phyloP scores from a whole-genome alignment of 106 monocot species.

The Gastrodia elata region DNA sequence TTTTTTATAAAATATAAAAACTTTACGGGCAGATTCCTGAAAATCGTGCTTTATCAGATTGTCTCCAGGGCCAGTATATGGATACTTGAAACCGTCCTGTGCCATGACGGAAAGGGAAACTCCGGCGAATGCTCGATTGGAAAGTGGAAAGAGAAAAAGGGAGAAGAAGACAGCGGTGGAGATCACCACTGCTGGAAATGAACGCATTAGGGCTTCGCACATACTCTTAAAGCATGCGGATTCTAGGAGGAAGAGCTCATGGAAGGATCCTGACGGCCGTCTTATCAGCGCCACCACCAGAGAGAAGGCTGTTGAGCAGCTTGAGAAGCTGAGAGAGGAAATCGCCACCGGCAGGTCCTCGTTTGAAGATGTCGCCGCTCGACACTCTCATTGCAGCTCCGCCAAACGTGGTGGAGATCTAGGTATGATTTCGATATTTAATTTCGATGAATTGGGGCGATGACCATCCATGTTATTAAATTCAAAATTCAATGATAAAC shows the following conservation, averaged over 20 bases:
- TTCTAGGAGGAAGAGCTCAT: slow-evolving; percentile 56
- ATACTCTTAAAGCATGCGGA: slow-evolving; percentile 65
- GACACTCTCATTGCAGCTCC: slow-evolving; percentile 72
- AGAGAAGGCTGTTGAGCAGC: slow-evolving; percentile 34
- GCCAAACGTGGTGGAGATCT: slow-evolving; percentile 80
- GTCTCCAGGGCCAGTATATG: no score
- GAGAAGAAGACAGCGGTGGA: slow-evolving; percentile 1
- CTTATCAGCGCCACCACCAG: slow-evolving; percentile 38
- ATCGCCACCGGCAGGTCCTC: slow-evolving; percentile 30
- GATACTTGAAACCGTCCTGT: not conserved
- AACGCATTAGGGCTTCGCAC: slow-evolving; percentile 49
- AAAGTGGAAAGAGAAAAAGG: slow-evolving; percentile 6
- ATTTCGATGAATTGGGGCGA: not conserved
- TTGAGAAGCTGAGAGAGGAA: slow-evolving; percentile 32
- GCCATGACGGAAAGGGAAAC: not conserved
- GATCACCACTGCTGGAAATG: slow-evolving; percentile 2
- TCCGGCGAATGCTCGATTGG: not conserved
- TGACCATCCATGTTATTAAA: no score
- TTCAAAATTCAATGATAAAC: no score
- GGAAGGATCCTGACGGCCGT: slow-evolving; percentile 61
- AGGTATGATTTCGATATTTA: slow-evolving; percentile 18
- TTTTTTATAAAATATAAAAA: no score
- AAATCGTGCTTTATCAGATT: no score
- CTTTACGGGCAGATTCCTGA: no score
- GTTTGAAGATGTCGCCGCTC: slow-evolving; percentile 52